Base-by-base conservation (phyloP, 306 rosid genomes). In the Pyrus pyrifolia region DNA sequence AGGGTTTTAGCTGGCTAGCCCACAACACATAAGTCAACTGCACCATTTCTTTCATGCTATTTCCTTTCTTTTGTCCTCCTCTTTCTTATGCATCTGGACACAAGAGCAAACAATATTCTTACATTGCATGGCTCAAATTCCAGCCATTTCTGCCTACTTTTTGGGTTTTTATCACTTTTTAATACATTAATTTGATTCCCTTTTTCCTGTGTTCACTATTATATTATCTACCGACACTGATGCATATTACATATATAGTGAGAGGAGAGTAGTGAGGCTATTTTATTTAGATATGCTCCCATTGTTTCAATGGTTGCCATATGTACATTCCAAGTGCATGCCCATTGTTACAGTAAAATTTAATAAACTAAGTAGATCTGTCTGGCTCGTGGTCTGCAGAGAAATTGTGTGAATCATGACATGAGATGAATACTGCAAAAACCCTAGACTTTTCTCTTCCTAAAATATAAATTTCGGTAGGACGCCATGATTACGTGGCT, bases 1-100 rank as follows among this genome's bases (percentile, higher is more conserved):
- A 2, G 45, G 13, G 33, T 63, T 63, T 30, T 29, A 14, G 17
- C 11, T 11, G 29, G 67, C 71, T 71, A 78, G 44, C 83, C 87
- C 86, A 86, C 87, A 81, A 77, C 68, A 55, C 76, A 59, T 64
- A 80, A 87, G 97, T 89, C 97, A 91, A 89, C 94, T 86, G 19
- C 75, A 85, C 85, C 78, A 78, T 87, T 85, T 19, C 62, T 19
- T 57, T 13, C 42, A 1, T 38, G 42, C 55, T 18, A 59, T 78
- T 58, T 46, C 49, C 30, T 58, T 86, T 81, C 79, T 62, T 38
- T 52, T 12, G 68, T 25, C 15, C 2, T 5, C 8, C n/a, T 19
- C 25, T 19, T 57, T n/a, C 63, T 58, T 22, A 68, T 84, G 90
- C 86, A 78, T 87, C 86, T 82, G 86, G 77, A 83, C 6, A 60